A percentile compares a stretch with the other conserved stretches of the same genome.
Conservation (phyloP, 192 early-diverging fungal genomes). For the Gonapodya prolifera region DNA sequence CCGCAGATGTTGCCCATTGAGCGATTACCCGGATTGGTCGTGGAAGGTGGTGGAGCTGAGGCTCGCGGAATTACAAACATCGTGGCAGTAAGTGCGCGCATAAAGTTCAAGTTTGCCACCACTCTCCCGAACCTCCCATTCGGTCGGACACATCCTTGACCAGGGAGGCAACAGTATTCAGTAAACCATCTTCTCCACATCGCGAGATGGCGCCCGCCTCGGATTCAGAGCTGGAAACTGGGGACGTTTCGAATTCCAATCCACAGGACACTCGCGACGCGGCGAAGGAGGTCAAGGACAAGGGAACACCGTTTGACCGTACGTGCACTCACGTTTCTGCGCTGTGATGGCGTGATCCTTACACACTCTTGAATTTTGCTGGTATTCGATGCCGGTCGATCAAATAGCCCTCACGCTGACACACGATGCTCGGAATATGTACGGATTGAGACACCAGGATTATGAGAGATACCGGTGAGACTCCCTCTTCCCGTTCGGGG, state of each 20-base stretch:
- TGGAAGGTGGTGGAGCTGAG: no score
- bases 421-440: conserved; percentile 52
- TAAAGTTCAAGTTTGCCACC: no score
- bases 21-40: no score
- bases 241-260: background rate
- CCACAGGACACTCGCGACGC: background rate
- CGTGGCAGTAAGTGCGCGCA: no score
- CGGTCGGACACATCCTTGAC: no score
- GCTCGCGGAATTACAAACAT: no score
- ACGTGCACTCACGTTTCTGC: no score
- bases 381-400: background rate
- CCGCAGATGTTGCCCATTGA: no score
- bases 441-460: conserved; percentile 70
- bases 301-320: background rate
- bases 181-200: no score
- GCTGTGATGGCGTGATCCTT: background rate
- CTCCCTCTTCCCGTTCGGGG: background rate
- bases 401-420: conserved; percentile 11
- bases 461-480: conserved; percentile 57
- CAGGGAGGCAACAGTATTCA: no score
- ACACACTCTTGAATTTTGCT: background rate
- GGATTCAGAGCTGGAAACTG: background rate
- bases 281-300: background rate
- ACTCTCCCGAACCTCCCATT: no score
- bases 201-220: background rate